Percentiles rank a stretch among this genome's conserved stretches.
These are phyloP conservation scores for Ricinus communis DNA, from an alignment of 345 rosid species.

Conservation along the genomic window DNA sequence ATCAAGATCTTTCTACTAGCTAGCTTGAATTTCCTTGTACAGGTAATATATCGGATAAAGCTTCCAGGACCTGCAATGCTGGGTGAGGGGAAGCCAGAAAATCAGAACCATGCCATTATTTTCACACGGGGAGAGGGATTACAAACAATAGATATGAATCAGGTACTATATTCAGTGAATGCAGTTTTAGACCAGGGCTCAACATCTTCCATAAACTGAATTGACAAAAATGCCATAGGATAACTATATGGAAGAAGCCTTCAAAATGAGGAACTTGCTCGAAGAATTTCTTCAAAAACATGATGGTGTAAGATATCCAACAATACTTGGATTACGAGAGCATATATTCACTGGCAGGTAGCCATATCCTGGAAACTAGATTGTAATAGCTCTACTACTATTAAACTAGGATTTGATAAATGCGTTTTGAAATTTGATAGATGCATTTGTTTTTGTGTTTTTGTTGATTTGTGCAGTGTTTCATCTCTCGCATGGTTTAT, in stretches of 20 bases:
- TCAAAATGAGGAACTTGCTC: constrained; percentile 94
- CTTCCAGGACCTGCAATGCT: constrained; percentile 97
- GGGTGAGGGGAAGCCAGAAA: constrained; percentile 99
- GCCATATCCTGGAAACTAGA: neutral
- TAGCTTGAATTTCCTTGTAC: constrained; percentile 10
- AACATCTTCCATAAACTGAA: constrained; percentile 2
- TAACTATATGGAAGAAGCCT: constrained; percentile 99
- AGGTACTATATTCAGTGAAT: constrained; percentile 41
- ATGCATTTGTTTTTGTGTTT: neutral
- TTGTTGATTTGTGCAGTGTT: constrained; percentile 56
- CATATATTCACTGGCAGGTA: constrained; percentile 99
- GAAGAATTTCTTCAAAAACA: constrained; percentile 91
- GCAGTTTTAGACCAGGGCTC: neutral
- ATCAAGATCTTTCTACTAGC: neutral
- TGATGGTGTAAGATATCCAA: constrained; percentile 85
- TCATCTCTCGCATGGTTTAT: constrained; percentile 99
- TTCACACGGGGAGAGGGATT: constrained; percentile 98
- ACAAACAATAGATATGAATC: constrained; percentile 99
- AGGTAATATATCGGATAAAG: constrained; percentile 88
- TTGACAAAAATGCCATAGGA: constrained; percentile 45
- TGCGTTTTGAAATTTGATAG: neutral
- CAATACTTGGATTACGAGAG: constrained; percentile 96
- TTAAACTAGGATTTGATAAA: too few species aligned
- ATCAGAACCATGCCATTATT: constrained; percentile 98
- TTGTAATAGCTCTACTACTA: neutral